Conservation (phyloP, 352 stramenopile genomes). For the Phytophthora pisi region DNA sequence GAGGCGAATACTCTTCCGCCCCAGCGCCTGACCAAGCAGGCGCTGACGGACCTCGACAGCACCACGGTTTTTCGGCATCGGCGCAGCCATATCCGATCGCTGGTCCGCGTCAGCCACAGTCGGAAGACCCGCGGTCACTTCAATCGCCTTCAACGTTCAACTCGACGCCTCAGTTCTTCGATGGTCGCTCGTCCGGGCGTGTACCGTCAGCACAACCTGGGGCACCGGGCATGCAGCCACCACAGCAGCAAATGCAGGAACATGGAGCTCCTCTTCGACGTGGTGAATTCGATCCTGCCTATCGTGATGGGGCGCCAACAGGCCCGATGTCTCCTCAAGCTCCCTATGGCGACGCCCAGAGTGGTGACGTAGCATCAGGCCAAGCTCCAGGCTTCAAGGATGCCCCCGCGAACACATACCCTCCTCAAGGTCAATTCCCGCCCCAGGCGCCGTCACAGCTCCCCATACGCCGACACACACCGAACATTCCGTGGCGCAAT, state of each 20-base stretch:
- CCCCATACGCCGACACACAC: conserved; percentile 34
- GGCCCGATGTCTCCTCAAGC: conserved; percentile 10
- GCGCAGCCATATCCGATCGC: conserved; percentile 29
- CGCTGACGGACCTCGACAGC: conserved; percentile 18
- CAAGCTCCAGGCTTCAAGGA: conserved; percentile 15
- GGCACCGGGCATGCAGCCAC: conserved; percentile 18
- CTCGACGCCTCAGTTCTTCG: conserved; percentile 22
- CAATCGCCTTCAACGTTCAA: conserved; percentile 19
- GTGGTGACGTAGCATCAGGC: conserved; percentile 17
- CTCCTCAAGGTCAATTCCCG: conserved; percentile 20
- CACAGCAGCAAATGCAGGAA: conserved; percentile 27
- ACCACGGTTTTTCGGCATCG: conserved; percentile 27
- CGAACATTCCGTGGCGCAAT: conserved; percentile 63
- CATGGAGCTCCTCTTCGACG: conserved; percentile 16
- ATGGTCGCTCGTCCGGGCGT: conserved; percentile 22
- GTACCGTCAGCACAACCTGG: conserved; percentile 7
- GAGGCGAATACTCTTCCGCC: conserved; percentile 26
- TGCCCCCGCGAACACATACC: conserved; percentile 20
- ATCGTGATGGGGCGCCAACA: conserved; percentile 12
- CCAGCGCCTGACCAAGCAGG: conserved; percentile 14
- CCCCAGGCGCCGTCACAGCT: conserved; percentile 26
- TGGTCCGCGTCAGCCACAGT: conserved; percentile 16
- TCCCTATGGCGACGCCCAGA: conserved; percentile 22
- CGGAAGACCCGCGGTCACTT: conserved; percentile 24
- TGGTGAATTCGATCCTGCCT: conserved; percentile 27